phyloP scores from a whole-genome alignment of 1,139 yeast species.

The Pichia sp. region DNA sequence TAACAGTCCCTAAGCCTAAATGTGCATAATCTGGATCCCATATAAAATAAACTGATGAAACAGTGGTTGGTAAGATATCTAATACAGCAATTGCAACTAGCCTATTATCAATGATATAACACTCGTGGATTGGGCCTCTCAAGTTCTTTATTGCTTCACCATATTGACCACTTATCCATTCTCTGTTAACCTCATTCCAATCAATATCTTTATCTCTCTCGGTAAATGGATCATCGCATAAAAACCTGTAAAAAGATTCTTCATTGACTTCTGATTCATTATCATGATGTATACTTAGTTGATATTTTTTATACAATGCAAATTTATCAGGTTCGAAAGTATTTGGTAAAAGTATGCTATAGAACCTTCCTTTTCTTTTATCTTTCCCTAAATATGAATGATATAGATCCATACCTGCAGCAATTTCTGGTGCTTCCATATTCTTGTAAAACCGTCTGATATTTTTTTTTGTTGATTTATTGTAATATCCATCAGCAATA shows the following conservation, averaged over 20 bases:
- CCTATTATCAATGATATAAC: conserved; percentile 58
- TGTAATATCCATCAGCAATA: conserved; percentile 28
- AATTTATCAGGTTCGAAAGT: conserved; percentile 54
- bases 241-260: conserved; percentile 51
- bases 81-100: conserved; percentile 72
- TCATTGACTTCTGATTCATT: conserved; percentile 38
- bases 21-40: conserved; percentile 80
- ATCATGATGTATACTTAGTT: conserved; percentile 62
- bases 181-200: conserved; percentile 27
- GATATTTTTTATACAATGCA: conserved; percentile 62
- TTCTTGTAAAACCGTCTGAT: conserved; percentile 54
- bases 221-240: conserved; percentile 63
- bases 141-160: conserved; percentile 12
- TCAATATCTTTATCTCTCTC: conserved; percentile 26
- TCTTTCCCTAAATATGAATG: conserved; percentile 5
- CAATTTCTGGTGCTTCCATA: conserved; percentile 32
- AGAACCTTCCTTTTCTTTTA: conserved; percentile 1
- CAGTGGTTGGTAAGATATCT: conserved; percentile 69
- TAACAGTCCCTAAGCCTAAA: conserved; percentile 68
- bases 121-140: conserved; percentile 61
- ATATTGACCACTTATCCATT: conserved; percentile 26
- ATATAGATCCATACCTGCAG: neutral
- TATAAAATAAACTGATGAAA: conserved; percentile 81
- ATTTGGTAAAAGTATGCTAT: conserved; percentile 41
- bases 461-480: conserved; percentile 62